These are phyloP conservation scores for Phytophthora brassicae DNA, from an alignment of 352 stramenopile genomes.

Conservation along the genomic window DNA sequence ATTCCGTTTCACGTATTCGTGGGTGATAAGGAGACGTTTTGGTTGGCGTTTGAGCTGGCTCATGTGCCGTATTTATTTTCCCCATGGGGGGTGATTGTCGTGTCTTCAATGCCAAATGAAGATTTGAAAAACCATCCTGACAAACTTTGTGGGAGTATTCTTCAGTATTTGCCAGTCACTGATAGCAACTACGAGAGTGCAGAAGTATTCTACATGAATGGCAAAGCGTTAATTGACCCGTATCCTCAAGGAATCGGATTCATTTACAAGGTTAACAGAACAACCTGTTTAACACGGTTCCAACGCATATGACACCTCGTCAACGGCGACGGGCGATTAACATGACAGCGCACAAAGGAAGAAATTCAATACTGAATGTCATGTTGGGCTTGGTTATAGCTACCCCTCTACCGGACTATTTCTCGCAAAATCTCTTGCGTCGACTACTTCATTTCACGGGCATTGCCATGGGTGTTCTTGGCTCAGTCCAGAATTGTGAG, in stretches of 20 bases:
- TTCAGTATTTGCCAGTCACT: conserved; percentile 36
- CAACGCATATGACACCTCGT: conserved; percentile 53
- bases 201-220: conserved; percentile 35
- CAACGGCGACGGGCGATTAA: conserved; percentile 26
- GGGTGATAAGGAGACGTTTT: conserved; percentile 50
- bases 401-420: conserved; percentile 31
- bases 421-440: conserved; percentile 31
- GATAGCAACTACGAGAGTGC: not conserved
- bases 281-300: conserved; percentile 44
- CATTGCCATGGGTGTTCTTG: conserved; percentile 20
- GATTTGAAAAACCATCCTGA: conserved; percentile 35
- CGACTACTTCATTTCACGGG: conserved; percentile 39
- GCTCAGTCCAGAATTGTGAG: conserved; percentile 30
- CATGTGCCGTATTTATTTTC: conserved; percentile 41
- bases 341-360: conserved; percentile 3
- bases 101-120: conserved; percentile 31
- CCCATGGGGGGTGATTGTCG: conserved; percentile 39
- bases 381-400: conserved; percentile 46
- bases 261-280: conserved; percentile 34
- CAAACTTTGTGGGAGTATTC: conserved; percentile 39
- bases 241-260: conserved; percentile 33
- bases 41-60: conserved; percentile 40
- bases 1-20: conserved; percentile 38
- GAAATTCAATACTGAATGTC: conserved; percentile 41
- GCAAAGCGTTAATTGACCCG: conserved; percentile 28